Evolutionary conservation across 2,329 filamentous ascomycete genomes (phyloP), one percentile per base, ranked within the genome.

Genomic region (Alternaria consortialis): DNA sequence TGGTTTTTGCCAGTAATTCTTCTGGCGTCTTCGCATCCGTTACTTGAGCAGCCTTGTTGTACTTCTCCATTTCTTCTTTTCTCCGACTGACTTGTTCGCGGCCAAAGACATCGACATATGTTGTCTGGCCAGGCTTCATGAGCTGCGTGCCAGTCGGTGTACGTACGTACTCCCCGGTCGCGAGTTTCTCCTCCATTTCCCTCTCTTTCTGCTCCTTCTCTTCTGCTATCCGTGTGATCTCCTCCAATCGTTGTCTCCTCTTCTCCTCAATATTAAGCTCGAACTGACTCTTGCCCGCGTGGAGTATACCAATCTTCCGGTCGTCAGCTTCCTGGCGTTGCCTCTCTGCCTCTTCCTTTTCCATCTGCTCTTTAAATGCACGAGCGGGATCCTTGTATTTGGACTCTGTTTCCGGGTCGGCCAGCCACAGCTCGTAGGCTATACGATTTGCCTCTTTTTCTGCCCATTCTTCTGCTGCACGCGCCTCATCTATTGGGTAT

Each of bases 401-500:
- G 37, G 74, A 76, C 59, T 77, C 75, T 31, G 76, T 78, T 36
- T 78, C 75, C 0, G 75, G 75, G 58, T 78, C 74, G n/a, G 72
- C 72, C 11, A 77, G 66, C 75, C 75, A 75, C 5, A 79, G 63
- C 62, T 79, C 76, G 42, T 76, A 75, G 25, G 77, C 67, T n/a
- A 80, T 76, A 44, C 75, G 70, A 58, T 78, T 77, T 2, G 76
- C 77, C 57, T 80, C 78, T 42, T 67, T 72, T 64, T 78, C 75
- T 7, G 77, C 77, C 77, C 77, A 80, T 55, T 75, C 74, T 51
- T 77, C 73, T 9, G 79, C 79, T 13, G 78, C 77, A 2, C 73
- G 71, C 48, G 78, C 77, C 53, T 80, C 79, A 62, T 80, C 79
- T 31, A 80, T 69, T n/a, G 79, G 79, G 52, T 72, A 76, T 12